Evolutionary conservation across 345 rosid genomes (phyloP).

Genomic region (Bruguiera sexangula): DNA sequence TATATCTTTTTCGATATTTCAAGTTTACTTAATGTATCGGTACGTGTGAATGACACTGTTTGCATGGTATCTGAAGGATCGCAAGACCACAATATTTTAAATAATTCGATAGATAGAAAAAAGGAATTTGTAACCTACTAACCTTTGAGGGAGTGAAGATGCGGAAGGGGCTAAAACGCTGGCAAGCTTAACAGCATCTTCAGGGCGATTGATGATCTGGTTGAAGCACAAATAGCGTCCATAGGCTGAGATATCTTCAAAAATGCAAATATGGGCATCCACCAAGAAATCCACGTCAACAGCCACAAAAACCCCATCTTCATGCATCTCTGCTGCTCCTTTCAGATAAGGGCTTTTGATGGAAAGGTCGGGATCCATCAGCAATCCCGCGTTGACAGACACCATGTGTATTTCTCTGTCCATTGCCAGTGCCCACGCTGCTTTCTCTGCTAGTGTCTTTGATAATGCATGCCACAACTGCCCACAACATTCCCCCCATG

Average conservation of each 20-base stretch:
- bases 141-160: constrained; percentile 35
- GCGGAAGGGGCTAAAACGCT: constrained; percentile 29
- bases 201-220: constrained; percentile 34
- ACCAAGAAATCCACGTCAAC: constrained; percentile 45
- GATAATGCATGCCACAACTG: constrained; percentile 71
- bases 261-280: constrained; percentile 55
- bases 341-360: constrained; percentile 48
- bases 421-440: constrained; percentile 81
- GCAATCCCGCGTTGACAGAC: constrained; percentile 51
- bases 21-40: no score
- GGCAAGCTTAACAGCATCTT: constrained; percentile 45
- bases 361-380: constrained; percentile 41
- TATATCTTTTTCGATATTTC: no score
- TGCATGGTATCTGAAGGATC: no score
- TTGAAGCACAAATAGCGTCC: constrained; percentile 67
- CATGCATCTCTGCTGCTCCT: constrained; percentile 82
- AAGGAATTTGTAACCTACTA: not conserved
- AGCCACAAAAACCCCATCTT: constrained; percentile 54
- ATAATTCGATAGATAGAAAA: not conserved
- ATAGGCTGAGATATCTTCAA: constrained; percentile 50
- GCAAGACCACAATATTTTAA: no score
- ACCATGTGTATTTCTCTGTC: constrained; percentile 64
- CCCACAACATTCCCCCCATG: not conserved
- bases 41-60: no score
- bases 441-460: constrained; percentile 60